A percentile compares a stretch with the other conserved stretches of the same genome.
Evolutionary conservation across 768 basidiomycete genomes (phyloP).

Genomic region (Tricholoma furcatifolium): DNA sequence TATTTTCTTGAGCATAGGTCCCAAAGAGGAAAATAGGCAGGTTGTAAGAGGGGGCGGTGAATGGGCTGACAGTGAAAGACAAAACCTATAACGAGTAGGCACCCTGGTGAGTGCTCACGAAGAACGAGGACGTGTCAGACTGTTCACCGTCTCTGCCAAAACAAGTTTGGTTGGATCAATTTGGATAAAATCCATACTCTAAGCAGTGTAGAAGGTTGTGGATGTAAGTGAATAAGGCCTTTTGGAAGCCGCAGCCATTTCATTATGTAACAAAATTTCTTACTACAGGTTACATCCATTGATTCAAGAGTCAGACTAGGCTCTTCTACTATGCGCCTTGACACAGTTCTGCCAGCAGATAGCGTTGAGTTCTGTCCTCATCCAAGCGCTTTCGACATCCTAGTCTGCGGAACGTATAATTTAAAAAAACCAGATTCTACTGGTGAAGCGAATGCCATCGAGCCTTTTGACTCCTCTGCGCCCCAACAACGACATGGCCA

Average conservation of each 20-base stretch:
- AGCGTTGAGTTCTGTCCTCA: slow-evolving; percentile 90
- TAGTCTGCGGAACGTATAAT: slow-evolving; percentile 93
- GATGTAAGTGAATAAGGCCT: too few relatives aligned
- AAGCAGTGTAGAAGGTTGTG: too few relatives aligned
- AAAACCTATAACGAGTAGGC: slow-evolving; percentile 41
- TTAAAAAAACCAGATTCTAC: slow-evolving; percentile 38
- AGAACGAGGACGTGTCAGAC: background rate
- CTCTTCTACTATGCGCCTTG: slow-evolving; percentile 24
- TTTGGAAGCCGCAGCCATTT: too few relatives aligned
- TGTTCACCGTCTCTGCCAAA: slow-evolving; percentile 54
- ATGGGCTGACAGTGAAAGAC: slow-evolving; percentile 58
- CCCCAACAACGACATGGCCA: slow-evolving; percentile 59
- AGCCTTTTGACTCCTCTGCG: slow-evolving; percentile 16
- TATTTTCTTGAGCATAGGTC: slow-evolving; percentile 65
- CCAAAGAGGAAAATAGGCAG: slow-evolving; percentile 84
- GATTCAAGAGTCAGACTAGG: too few relatives aligned
- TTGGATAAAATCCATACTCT: slow-evolving; percentile 63
- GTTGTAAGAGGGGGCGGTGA: slow-evolving; percentile 68
- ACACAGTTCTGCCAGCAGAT: slow-evolving; percentile 87
- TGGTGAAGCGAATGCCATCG: slow-evolving; percentile 6
- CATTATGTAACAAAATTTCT: background rate
- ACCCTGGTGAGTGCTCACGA: background rate
- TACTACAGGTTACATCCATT: background rate
- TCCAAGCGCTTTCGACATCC: slow-evolving; percentile 51
- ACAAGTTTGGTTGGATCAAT: slow-evolving; percentile 74